Evolutionary conservation across 1,139 yeast genomes (phyloP), one percentile per base, ranked within the genome.

Genomic region (Trichomonascaceae sp.): DNA sequence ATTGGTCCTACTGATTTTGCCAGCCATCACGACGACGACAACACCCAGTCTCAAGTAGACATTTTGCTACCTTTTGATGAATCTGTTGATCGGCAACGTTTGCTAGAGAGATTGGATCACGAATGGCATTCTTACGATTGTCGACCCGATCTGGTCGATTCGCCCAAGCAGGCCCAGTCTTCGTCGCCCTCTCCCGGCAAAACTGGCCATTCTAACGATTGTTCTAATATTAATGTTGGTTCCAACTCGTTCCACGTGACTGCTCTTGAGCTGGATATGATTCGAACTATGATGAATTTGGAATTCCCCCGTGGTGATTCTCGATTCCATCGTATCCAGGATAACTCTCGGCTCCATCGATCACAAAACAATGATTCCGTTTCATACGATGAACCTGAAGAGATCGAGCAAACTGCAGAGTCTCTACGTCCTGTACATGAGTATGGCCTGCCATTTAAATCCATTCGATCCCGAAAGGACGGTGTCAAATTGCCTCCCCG

Each of bases 361-460:
- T 22, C 24, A 6, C 24, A 27, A 27, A 17, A 17, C n/a, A 13
- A 13, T 13, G 12, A 10, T 12, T 10, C 32, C 12, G 32, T 10
- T 27, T 27, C 32, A 17, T 2, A 15, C 17, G 41, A 36, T 15
- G 8, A 2, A 5, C 17, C 17, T 36, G 15, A n/a, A n/a, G 2
- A 5, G 3, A 36, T 36, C n/a, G 41, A 47, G 15, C 51, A 43
- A 9, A 54, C 57, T 1, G 17, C 12, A n/a, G 44, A 54, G 15
- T 45, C 57, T 10, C 47, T 50, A 19, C 10, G 27, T 41, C 53
- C 53, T 39, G 46, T 58, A 13, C 45, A 30, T 20, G 53, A 44
- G n/a, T 58, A 58, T 19, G 61, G 61, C 2, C 15, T 58, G n/a
- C 61, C 61, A 4, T 58, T 58, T 46, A 52, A 47, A 19, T 54